Conservation (phyloP, 345 rosid genomes). For the Cardamine chenopodiifolia region DNA sequence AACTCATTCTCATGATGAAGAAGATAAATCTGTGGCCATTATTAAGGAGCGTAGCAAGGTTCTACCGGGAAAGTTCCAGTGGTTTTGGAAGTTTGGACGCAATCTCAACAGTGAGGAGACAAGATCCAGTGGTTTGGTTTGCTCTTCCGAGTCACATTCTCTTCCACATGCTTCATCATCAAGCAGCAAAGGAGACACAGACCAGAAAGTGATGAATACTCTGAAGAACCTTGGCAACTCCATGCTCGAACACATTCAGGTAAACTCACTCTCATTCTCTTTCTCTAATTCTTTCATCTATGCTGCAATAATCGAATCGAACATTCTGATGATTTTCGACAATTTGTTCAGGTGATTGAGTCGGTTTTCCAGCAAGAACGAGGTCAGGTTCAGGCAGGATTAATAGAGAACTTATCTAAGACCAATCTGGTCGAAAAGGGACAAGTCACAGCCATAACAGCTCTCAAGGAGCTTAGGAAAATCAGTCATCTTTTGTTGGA, state of each 20-base stretch:
- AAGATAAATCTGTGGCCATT: conserved; percentile 37
- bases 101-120: conserved; percentile 53
- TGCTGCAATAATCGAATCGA: not conserved
- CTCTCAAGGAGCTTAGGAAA: conserved; percentile 89
- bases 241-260: conserved; percentile 98
- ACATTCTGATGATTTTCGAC: not conserved
- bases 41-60: conserved; percentile 55
- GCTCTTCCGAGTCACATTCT: conserved; percentile 45
- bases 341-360: conserved; percentile 68
- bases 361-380: conserved; percentile 91
- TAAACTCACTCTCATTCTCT: conserved; percentile 37
- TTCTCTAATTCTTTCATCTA: not conserved
- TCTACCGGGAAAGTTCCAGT: conserved; percentile 76
- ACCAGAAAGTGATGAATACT: conserved; percentile 71
- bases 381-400: conserved; percentile 56
- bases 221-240: conserved; percentile 81
- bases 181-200: conserved; percentile 59
- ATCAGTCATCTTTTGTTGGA: conserved; percentile 92
- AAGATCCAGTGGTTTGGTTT: conserved; percentile 40
- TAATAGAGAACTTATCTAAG: conserved; percentile 69
- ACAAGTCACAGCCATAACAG: conserved; percentile 82
- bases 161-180: conserved; percentile 41
- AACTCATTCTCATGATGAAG: conserved; percentile 36
- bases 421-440: conserved; percentile 82
- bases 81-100: conserved; percentile 92